Percentiles rank a stretch among this genome's conserved stretches.
Conservation (phyloP, 2,329 filamentous ascomycete genomes). For the Cladosporium sp. region DNA sequence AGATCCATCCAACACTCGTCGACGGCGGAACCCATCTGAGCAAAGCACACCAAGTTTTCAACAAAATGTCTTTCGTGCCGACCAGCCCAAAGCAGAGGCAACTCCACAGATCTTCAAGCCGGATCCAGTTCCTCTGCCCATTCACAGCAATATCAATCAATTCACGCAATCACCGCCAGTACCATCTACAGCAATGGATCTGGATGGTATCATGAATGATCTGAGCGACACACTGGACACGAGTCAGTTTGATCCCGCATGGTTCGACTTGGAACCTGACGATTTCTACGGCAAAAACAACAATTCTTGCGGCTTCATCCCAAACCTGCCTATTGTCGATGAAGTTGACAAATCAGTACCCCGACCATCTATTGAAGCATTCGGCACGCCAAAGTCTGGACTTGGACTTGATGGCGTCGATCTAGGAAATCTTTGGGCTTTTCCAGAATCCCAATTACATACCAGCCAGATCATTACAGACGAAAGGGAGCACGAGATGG, state of each 20-base stretch:
- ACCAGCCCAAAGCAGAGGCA: background rate
- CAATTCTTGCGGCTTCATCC: conserved; percentile 31
- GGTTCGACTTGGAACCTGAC: conserved; percentile 29
- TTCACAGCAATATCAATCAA: background rate
- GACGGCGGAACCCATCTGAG: conserved; percentile 5
- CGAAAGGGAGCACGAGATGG: conserved; percentile 50
- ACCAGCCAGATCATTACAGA: conserved; percentile 32
- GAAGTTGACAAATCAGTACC: conserved; percentile 24
- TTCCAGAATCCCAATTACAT: conserved; percentile 26
- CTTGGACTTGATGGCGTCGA: conserved; percentile 6
- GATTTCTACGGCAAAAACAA: conserved; percentile 26
- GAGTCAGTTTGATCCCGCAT: conserved; percentile 28
- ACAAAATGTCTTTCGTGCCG: conserved; percentile 1
- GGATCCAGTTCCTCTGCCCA: background rate
- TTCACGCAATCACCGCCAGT: background rate
- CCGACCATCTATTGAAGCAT: conserved; percentile 3
- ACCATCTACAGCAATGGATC: conserved; percentile 8
- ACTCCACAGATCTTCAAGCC: conserved; percentile 5
- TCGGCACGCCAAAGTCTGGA: conserved; percentile 3
- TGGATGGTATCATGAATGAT: conserved; percentile 12
- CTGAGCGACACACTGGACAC: conserved; percentile 11
- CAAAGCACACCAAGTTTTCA: conserved; percentile 6
- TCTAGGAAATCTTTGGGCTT: conserved; percentile 23
- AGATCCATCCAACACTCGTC: background rate
- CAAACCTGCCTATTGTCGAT: conserved; percentile 29